Evolutionary conservation across 345 rosid species (phyloP).

Genomic region (Eucalyptus pauciflora): DNA sequence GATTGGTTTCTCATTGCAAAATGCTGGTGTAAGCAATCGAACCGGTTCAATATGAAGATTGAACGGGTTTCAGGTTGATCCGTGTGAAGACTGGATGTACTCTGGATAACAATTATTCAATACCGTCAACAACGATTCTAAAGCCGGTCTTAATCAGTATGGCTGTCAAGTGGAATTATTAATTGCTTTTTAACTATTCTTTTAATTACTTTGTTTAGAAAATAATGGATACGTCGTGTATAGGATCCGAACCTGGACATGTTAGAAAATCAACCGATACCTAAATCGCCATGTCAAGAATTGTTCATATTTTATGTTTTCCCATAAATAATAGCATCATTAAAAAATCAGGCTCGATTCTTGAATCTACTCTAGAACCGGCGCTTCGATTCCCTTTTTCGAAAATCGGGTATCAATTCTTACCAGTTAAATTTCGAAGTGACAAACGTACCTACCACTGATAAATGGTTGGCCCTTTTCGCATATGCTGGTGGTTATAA

Average conservation of each 20-base stretch:
- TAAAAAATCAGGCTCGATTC: not conserved
- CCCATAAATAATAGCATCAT: not conserved
- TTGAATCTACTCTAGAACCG: fast-evolving
- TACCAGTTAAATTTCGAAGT: not conserved
- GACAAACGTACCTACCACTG: not conserved
- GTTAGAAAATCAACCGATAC: not conserved
- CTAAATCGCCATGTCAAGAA: not conserved
- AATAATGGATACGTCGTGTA: fast-evolving
- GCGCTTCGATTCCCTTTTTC: not conserved
- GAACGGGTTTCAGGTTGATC: not conserved
- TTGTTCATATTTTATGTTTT: not conserved
- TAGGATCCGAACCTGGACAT: fast-evolving
- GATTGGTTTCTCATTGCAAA: not conserved
- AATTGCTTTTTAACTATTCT: not conserved
- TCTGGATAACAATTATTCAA: not conserved
- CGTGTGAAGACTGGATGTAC: fast-evolving
- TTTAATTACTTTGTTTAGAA: not conserved
- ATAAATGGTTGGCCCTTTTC: not conserved
- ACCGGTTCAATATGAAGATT: not conserved
- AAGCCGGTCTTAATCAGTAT: not conserved
- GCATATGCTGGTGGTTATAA: not conserved
- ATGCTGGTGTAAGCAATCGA: not conserved
- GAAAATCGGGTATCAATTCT: not conserved
- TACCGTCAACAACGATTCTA: not conserved
- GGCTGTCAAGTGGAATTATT: fast-evolving